Conservation (phyloP, 106 monocot genomes). For the Iris macrosiphon region DNA sequence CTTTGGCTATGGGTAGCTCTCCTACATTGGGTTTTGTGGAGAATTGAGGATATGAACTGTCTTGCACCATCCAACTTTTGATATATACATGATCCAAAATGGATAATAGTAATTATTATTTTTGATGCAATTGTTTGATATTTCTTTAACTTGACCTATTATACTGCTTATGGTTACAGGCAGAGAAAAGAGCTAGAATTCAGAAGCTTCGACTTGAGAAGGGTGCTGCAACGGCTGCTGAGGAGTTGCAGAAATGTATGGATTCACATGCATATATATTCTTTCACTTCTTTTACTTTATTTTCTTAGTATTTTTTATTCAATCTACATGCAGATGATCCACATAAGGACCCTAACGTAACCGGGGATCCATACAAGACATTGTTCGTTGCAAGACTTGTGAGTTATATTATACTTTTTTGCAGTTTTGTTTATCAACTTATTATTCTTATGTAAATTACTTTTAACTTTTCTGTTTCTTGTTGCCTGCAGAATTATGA, state of each 20-base stretch:
- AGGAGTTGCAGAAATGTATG: conserved; percentile 87
- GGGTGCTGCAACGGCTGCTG: conserved; percentile 78
- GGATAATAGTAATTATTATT: too few relatives aligned
- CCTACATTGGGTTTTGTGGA: too few relatives aligned
- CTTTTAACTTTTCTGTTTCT: neutral
- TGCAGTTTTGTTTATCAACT: conserved; percentile 1
- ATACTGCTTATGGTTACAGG: conserved; percentile 20
- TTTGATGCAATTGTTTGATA: neutral
- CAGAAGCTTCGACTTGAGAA: conserved; percentile 64
- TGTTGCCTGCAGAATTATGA: conserved; percentile 70
- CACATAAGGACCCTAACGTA: conserved; percentile 50
- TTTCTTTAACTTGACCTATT: neutral
- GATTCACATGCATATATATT: too few relatives aligned
- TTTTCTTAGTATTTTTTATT: too few relatives aligned
- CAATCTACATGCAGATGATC: conserved; percentile 50
- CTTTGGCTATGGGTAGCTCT: too few relatives aligned
- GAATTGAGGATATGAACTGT: too few relatives aligned
- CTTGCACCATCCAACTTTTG: too few relatives aligned
- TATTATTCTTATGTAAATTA: neutral
- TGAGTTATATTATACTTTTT: conserved; percentile 35
- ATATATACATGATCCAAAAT: too few relatives aligned
- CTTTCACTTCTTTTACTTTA: too few relatives aligned
- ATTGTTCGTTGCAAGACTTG: conserved; percentile 89
- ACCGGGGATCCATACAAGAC: conserved; percentile 96
- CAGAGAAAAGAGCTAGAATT: conserved; percentile 70